Evolutionary conservation across 192 early-diverging fungal genomes (phyloP), one percentile per base, ranked within the genome.

Genomic region (Tieghemiomyces parasiticus): DNA sequence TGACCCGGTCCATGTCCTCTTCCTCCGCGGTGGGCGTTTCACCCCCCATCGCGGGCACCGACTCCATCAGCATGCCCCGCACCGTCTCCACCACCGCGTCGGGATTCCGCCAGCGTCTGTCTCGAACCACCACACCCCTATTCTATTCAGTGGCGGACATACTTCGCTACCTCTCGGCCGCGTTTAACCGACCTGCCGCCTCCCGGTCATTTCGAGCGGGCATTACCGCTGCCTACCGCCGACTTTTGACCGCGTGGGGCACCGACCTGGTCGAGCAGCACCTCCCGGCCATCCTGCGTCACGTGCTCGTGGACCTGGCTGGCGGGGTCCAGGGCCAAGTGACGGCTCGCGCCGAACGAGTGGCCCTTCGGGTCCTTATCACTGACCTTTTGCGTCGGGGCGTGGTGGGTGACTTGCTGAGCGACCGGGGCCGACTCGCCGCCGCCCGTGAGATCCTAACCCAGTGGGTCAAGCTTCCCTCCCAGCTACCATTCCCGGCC

Each of bases 221-320:
- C 16, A 74, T 95, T 1, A 66, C 90, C 14, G 88, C 94, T 62
- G 74, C 82, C 4, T 94, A 92, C 70, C 78, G 84, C 0, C 72
- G 78, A 1, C 61, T 92, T 1, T 82, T 91, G 47, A 70, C 79
- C 33, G 68, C 80, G 61, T 73, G 91, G 3, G 92, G 91, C 20
- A 65, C 80, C 1, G 64, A 67, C 2, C 80, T 82, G 46, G 78
- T 91, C 3, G 91, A 89, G 61, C 46, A 67, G 20, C 80, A 99
- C 60, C 94, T 93, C 61, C 60, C 73, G 0, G 45, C 61, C 4
- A 86, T 96, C 62, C 58, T 78, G 9, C 79, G 73, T 31, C 87
- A 90, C 58, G 54, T 92, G 4, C 61, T 90, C 20, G 65, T 74
- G 3, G 83, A 81, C 19, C 55, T 91, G 58, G 69, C 80, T 0